Base-by-base conservation (phyloP, 768 basidiomycete genomes). In the Auricularia sp. region DNA sequence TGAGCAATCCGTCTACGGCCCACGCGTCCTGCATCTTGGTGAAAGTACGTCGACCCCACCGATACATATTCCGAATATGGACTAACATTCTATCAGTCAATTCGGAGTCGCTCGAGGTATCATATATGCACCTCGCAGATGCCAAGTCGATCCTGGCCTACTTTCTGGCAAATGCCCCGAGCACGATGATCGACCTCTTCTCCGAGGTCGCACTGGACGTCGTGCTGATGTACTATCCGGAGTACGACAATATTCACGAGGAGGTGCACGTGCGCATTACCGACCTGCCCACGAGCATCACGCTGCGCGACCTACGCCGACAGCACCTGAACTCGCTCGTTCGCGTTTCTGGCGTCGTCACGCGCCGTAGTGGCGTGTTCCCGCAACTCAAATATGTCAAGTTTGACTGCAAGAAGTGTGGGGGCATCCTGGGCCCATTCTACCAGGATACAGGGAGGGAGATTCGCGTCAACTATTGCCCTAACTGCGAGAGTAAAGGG, bases 331-430 rank as follows among this genome's bases (percentile, higher is more conserved):
- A 98, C 79, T 94, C 91, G 68, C 88, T 99, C 54, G 94, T 99
- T 37, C 89, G 97, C 44, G 90, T 99, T 6, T 85, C 89, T 7
- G 97, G 97, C 13, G 97, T 99, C 18, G 97, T 99, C 56, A 99
- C 97, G 1, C 81, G 97, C 65, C 83, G 97, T 45, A 93, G 88
- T 8, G 96, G 97, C 10, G 95, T 99, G 10, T 98, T 98, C 76
- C 97, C 97, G n/a, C 97, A 99, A 75, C 79, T 99, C 66, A 98
- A 99, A 78, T 97, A 98, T 72, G 95, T 99, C 75, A 98, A 98
- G 74, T 99, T 99, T 71, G 94, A 98, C 74, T 99, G 97, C 76
- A 83, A 83, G 64, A 98, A 96, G 74, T 99, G 97, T 70, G 89
- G 90, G 18, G 90, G 87, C n/a, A 86, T 92, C 34, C 81, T 98